These are phyloP conservation scores for Bryoglossum gracile DNA, from an alignment of 495 filamentous ascomycete genomes.

Conservation along the genomic window DNA sequence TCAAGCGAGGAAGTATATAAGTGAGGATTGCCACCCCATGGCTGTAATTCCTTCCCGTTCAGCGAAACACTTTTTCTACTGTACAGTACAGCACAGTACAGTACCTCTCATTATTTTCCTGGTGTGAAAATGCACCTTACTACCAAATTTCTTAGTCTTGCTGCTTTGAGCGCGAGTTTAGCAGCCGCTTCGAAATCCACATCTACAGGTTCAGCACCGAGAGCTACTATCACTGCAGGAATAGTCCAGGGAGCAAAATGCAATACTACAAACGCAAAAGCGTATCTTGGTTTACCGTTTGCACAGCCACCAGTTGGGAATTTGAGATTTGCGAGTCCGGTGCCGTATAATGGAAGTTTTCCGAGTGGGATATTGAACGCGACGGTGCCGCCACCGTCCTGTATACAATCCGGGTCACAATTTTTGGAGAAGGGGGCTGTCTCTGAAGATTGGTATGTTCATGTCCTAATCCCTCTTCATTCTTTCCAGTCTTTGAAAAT, in stretches of 20 bases:
- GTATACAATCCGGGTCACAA: conserved; percentile 29
- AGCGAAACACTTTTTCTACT: too few relatives aligned
- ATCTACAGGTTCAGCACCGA: conserved; percentile 2
- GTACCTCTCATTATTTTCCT: too few relatives aligned
- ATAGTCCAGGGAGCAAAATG: conserved; percentile 1
- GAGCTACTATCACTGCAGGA: not conserved
- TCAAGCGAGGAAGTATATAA: too few relatives aligned
- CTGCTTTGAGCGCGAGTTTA: too few relatives aligned
- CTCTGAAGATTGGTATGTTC: conserved; percentile 32
- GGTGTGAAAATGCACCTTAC: too few relatives aligned
- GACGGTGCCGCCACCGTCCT: conserved; percentile 13
- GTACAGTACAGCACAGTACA: too few relatives aligned
- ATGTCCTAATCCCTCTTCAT: too few relatives aligned
- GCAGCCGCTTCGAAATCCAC: too few relatives aligned
- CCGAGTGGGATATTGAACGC: conserved; percentile 13
- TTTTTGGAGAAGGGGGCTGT: conserved; percentile 21
- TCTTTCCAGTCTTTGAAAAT: not conserved
- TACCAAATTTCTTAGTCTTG: too few relatives aligned
- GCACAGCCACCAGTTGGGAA: conserved; percentile 27
- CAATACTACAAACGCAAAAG: conserved; percentile 1
- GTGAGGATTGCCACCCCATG: too few relatives aligned
- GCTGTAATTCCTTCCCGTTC: too few relatives aligned
- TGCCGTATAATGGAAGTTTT: conserved; percentile 18
- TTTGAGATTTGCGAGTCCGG: conserved; percentile 25
- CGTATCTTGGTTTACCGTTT: conserved; percentile 22